Conservation (phyloP, 179 eudicot genomes). For the Silene vulgaris region DNA sequence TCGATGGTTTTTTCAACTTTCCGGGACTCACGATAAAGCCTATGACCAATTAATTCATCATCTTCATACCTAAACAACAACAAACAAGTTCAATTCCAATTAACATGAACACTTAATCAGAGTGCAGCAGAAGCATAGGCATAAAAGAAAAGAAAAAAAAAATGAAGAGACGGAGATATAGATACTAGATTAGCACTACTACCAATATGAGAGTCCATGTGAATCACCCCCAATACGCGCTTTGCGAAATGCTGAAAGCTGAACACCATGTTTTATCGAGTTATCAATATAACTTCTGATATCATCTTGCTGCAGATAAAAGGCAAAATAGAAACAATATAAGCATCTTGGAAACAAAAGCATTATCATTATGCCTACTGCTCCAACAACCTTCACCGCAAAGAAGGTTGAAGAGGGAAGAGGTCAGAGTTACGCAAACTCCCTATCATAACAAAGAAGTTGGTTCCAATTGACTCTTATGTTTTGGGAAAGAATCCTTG, state of each 20-base stretch:
- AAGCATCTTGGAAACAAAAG: constrained; percentile 6
- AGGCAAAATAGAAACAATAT: constrained; percentile 14
- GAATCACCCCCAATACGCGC: constrained; percentile 76
- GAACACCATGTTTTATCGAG: constrained; percentile 72
- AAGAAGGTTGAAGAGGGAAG: background rate
- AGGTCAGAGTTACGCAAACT: background rate
- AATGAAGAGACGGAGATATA: constrained; percentile 6
- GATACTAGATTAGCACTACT: constrained; percentile 21
- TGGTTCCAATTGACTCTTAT: background rate
- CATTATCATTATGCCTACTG: background rate
- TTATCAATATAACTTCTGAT: constrained; percentile 76
- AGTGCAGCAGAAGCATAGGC: constrained; percentile 1
- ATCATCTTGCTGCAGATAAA: constrained; percentile 91
- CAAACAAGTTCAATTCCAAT: constrained; percentile 4
- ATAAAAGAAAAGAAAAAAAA: background rate
- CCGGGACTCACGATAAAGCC: constrained; percentile 84
- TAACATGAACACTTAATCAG: constrained; percentile 5
- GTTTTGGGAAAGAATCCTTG: background rate
- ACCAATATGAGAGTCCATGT: constrained; percentile 86
- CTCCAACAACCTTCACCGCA: background rate
- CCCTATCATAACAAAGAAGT: background rate
- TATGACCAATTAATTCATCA: constrained; percentile 85
- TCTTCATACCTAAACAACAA: constrained; percentile 75
- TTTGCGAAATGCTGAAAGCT: constrained; percentile 79
- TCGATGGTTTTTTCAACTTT: constrained; percentile 79